Evolutionary conservation across 2,329 filamentous ascomycete species (phyloP).

Genomic region (Cytospora piceae): DNA sequence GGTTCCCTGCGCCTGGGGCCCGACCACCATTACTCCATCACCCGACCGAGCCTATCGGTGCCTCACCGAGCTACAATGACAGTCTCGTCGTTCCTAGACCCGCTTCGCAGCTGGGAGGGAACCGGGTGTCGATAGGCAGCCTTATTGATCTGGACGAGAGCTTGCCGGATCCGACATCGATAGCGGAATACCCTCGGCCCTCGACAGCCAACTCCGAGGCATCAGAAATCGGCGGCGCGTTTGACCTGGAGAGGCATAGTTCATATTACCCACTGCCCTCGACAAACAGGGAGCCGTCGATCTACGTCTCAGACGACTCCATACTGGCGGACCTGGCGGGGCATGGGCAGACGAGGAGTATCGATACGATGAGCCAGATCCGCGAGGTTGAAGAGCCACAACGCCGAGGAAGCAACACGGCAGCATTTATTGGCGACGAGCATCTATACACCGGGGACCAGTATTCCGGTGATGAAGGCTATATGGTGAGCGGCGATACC

Average conservation of each 20-base stretch:
- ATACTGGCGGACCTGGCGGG: slow-evolving; percentile 46
- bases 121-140: slow-evolving; percentile 42
- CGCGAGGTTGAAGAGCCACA: slow-evolving; percentile 22
- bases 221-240: slow-evolving; percentile 60
- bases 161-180: slow-evolving; percentile 48
- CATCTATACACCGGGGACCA: slow-evolving; percentile 22
- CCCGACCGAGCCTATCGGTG: slow-evolving; percentile 48
- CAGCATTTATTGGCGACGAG: slow-evolving; percentile 31
- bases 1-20: slow-evolving; percentile 37
- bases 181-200: slow-evolving; percentile 53
- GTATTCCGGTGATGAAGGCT: slow-evolving; percentile 13
- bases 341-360: slow-evolving; percentile 32
- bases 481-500: slow-evolving; percentile 7
- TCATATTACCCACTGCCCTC: slow-evolving; percentile 52
- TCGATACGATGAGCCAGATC: slow-evolving; percentile 17
- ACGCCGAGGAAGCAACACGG: slow-evolving; percentile 13
- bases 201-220: slow-evolving; percentile 65
- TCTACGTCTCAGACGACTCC: slow-evolving; percentile 44
- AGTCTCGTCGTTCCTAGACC: slow-evolving; percentile 39
- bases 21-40: slow-evolving; percentile 52
- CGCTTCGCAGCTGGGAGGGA: slow-evolving; percentile 36
- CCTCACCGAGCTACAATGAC: slow-evolving; percentile 38
- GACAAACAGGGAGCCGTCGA: slow-evolving; percentile 47
- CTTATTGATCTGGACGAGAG: slow-evolving; percentile 44
- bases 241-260: slow-evolving; percentile 66